phyloP scores from a whole-genome alignment of 2,329 filamentous ascomycete species.

The Onygena corvina region DNA sequence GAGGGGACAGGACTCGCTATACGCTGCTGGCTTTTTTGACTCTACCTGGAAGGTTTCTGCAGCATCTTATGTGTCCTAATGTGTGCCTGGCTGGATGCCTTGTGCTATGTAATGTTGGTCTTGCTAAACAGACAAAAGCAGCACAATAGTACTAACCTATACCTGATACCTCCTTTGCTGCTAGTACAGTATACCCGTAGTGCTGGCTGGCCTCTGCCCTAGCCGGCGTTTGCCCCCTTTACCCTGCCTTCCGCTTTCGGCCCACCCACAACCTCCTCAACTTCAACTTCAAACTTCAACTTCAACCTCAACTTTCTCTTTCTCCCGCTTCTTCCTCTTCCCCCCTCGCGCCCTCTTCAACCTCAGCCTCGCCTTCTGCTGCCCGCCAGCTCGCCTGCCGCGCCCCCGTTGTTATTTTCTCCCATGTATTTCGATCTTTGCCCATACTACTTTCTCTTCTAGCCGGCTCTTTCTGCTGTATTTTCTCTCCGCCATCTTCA shows the following conservation, averaged over 20 bases:
- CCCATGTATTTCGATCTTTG: not conserved
- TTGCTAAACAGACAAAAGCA: too few relatives aligned
- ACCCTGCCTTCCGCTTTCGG: slow-evolving; percentile 6
- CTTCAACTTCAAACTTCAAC: slow-evolving; percentile 12
- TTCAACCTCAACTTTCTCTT: slow-evolving; percentile 20
- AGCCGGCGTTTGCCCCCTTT: slow-evolving; percentile 8
- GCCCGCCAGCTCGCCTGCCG: slow-evolving; percentile 3
- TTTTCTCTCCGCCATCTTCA: not conserved
- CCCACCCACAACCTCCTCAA: not conserved
- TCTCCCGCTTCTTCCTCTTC: slow-evolving; percentile 17
- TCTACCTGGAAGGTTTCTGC: slow-evolving; percentile 41
- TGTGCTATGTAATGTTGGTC: too few relatives aligned
- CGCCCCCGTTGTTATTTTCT: slow-evolving; percentile 8
- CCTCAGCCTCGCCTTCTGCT: slow-evolving; percentile 9
- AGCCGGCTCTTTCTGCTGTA: slow-evolving; percentile 6
- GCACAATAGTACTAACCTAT: too few relatives aligned
- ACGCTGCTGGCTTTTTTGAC: slow-evolving; percentile 47
- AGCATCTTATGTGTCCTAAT: slow-evolving; percentile 33
- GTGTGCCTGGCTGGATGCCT: not conserved
- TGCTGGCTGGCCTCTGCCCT: not conserved
- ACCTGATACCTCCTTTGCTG: too few relatives aligned
- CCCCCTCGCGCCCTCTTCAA: slow-evolving; percentile 11
- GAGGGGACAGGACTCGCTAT: slow-evolving; percentile 41
- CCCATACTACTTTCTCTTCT: slow-evolving; percentile 8
- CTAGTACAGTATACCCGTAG: too few relatives aligned